Percentiles rank a stretch among this genome's conserved stretches.
phyloP scores from a whole-genome alignment of 1,139 yeast genomes.

The Neolecta irregularis region DNA sequence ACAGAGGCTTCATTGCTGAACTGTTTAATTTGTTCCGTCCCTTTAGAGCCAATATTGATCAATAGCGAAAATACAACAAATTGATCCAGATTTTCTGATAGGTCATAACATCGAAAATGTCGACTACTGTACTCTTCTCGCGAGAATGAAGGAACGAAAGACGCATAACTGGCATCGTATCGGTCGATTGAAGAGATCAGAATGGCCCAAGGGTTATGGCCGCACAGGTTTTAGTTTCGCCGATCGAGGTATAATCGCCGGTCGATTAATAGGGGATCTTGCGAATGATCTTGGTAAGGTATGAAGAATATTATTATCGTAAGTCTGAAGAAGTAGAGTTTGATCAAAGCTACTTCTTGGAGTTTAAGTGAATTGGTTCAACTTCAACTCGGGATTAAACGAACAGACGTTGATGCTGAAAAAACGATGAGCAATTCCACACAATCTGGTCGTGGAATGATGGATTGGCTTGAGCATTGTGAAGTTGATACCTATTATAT shows the following conservation, averaged over 20 bases:
- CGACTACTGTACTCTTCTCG: constrained; percentile 65
- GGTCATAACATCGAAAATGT: constrained; percentile 78
- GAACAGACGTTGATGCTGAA: constrained; percentile 49
- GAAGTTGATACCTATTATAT: constrained; percentile 46
- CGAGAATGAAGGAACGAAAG: constrained; percentile 60
- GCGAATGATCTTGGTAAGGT: constrained; percentile 94
- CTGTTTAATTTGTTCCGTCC: no score
- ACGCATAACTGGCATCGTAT: constrained; percentile 66
- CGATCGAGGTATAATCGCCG: constrained; percentile 55
- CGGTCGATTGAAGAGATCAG: constrained; percentile 58
- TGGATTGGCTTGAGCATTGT: constrained; percentile 60
- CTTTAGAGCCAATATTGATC: no score
- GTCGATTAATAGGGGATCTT: constrained; percentile 80
- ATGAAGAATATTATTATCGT: no score
- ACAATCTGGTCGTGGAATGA: constrained; percentile 48
- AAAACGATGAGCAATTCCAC: constrained; percentile 32
- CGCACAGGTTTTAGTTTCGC: constrained; percentile 34
- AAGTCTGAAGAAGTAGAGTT: no score
- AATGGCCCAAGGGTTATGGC: constrained; percentile 55
- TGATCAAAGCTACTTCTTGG: constrained; percentile 96
- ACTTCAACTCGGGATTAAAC: constrained; percentile 48
- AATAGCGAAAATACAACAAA: constrained; percentile 51
- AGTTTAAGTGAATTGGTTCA: constrained; percentile 82
- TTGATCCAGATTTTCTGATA: constrained; percentile 79
- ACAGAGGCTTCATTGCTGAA: constrained; percentile 61